phyloP scores from a whole-genome alignment of 345 rosid species.

The Lepidium aucheri region DNA sequence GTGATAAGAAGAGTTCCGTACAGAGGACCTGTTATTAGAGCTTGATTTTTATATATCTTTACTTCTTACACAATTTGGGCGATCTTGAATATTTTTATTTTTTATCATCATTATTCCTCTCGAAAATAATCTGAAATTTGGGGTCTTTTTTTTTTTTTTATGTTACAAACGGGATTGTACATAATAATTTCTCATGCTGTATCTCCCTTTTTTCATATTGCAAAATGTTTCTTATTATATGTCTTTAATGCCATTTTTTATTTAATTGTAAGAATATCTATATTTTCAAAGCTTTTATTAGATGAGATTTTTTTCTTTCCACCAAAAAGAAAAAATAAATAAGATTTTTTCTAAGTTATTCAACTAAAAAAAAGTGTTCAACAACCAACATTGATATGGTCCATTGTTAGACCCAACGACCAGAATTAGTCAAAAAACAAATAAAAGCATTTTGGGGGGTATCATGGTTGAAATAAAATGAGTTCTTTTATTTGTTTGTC shows the following conservation, averaged over 20 bases:
- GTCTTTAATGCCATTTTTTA: background rate
- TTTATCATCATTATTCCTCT: background rate
- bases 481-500: background rate
- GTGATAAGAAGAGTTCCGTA: slow-evolving; percentile 59
- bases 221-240: slow-evolving; percentile 6
- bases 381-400: background rate
- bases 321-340: too few species aligned
- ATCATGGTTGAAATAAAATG: background rate
- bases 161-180: slow-evolving; percentile 11
- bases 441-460: background rate
- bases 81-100: background rate
- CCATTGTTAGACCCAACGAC: background rate
- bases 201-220: slow-evolving; percentile 5
- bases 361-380: background rate
- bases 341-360: background rate
- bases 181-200: slow-evolving; percentile 5
- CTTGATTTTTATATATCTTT: slow-evolving; percentile 12
- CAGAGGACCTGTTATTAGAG: slow-evolving; percentile 73
- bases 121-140: background rate
- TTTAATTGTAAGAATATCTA: background rate
- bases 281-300: background rate
- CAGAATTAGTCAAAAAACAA: background rate
- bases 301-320: background rate
- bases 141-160: background rate
- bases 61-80: background rate